Percentiles rank a stretch among this genome's conserved stretches.
phyloP scores from a whole-genome alignment of 768 basidiomycete species.

The Aureoboletus auriporus region DNA sequence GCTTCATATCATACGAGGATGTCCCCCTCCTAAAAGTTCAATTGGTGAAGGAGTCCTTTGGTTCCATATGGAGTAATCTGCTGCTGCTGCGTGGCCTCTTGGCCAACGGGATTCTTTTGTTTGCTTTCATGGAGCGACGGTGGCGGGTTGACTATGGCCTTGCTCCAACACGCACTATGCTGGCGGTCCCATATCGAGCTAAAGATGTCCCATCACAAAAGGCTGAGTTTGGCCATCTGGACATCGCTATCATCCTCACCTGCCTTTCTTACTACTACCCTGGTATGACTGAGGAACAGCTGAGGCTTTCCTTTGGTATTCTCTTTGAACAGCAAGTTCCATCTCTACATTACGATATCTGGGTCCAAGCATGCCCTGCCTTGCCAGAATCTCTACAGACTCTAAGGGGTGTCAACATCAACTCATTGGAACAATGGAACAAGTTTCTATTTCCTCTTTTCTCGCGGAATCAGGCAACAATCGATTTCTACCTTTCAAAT shows the following conservation, averaged over 20 bases:
- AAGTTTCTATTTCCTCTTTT: slow-evolving; percentile 32
- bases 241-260: slow-evolving; percentile 14
- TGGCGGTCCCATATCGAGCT: slow-evolving; percentile 26
- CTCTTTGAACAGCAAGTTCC: slow-evolving; percentile 17
- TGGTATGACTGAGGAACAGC: slow-evolving; percentile 16
- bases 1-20: slow-evolving; percentile 15
- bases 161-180: slow-evolving; percentile 6
- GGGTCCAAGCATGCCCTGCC: slow-evolving; percentile 15
- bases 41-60: background rate
- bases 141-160: slow-evolving; percentile 27
- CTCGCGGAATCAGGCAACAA: slow-evolving; percentile 15
- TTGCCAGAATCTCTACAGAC: slow-evolving; percentile 30
- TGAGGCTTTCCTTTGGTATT: slow-evolving; percentile 13
- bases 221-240: slow-evolving; percentile 27
- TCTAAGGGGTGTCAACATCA: slow-evolving; percentile 38
- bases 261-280: slow-evolving; percentile 21
- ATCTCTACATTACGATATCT: slow-evolving; percentile 13
- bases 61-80: slow-evolving; percentile 13
- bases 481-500: slow-evolving; percentile 44
- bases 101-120: slow-evolving; percentile 17
- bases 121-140: slow-evolving; percentile 19
- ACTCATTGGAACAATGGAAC: slow-evolving; percentile 32
- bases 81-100: slow-evolving; percentile 32
- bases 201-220: slow-evolving; percentile 22
- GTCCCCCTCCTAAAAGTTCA: background rate